A percentile compares a stretch with the other conserved stretches of the same genome.
Conservation (phyloP, 2,329 filamentous ascomycete genomes). For the Bretziella fagacearum region DNA sequence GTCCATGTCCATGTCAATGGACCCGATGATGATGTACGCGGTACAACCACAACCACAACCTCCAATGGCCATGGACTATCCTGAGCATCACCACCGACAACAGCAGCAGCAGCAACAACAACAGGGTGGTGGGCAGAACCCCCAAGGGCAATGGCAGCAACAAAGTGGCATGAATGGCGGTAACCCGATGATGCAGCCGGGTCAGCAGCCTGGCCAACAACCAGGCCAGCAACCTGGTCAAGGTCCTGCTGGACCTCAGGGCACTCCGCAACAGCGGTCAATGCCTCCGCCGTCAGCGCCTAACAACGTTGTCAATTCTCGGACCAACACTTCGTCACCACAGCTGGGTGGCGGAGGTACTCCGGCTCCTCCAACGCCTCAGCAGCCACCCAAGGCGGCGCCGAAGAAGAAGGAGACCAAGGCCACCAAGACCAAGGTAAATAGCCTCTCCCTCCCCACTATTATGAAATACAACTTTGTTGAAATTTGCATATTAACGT, state of each 20-base stretch:
- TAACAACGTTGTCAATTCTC: constrained; percentile 32
- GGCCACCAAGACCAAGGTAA: constrained; percentile 51
- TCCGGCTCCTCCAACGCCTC: constrained; percentile 55
- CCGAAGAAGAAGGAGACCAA: constrained; percentile 64
- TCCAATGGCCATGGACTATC: background rate
- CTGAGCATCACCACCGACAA: constrained; percentile 16
- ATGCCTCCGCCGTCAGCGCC: constrained; percentile 53
- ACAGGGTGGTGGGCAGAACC: constrained; percentile 18
- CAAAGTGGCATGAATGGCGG: constrained; percentile 25
- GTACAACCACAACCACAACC: background rate
- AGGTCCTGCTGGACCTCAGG: constrained; percentile 35
- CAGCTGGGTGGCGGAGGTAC: constrained; percentile 39
- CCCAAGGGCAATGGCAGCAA: constrained; percentile 26
- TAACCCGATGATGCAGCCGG: constrained; percentile 24
- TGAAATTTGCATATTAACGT: constrained; percentile 16
- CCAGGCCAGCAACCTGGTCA: constrained; percentile 20
- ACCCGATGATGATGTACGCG: background rate
- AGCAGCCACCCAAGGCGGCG: constrained; percentile 52
- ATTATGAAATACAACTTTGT: no score
- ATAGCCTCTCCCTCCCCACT: constrained; percentile 14
- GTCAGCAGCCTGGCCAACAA: constrained; percentile 20
- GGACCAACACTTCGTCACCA: constrained; percentile 40
- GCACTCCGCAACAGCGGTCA: constrained; percentile 52
- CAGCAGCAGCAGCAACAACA: constrained; percentile 32
- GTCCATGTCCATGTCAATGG: background rate